Conservation (phyloP, 2,329 filamentous ascomycete genomes). For the Diaporthe nobilis region DNA sequence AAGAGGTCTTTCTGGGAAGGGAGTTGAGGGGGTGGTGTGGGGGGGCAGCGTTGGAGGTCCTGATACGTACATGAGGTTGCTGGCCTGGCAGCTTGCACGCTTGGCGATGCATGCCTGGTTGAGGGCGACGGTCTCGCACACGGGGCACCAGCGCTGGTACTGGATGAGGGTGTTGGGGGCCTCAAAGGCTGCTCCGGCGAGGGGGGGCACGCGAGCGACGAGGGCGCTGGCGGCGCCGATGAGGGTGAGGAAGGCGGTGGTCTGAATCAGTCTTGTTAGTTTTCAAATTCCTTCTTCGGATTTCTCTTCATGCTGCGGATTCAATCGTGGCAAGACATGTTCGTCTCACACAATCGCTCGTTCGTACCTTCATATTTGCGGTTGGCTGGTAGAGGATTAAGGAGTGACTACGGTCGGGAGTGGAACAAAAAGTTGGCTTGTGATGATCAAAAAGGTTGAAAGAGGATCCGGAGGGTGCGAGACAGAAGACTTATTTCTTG, state of each 20-base stretch:
- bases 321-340: not conserved
- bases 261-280: slow-evolving; percentile 15
- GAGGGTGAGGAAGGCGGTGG: slow-evolving; percentile 38
- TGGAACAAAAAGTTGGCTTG: not conserved
- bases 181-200: slow-evolving; percentile 16
- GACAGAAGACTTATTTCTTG: slow-evolving; percentile 24
- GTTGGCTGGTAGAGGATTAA: not conserved
- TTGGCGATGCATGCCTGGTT: slow-evolving; percentile 37
- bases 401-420: slow-evolving; percentile 24
- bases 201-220: slow-evolving; percentile 23
- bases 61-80: slow-evolving; percentile 31
- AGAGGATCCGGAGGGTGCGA: slow-evolving; percentile 12
- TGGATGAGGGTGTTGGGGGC: slow-evolving; percentile 37
- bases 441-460: not conserved
- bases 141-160: slow-evolving; percentile 41
- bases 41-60: too few species aligned
- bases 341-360: not conserved
- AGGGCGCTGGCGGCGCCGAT: slow-evolving; percentile 41
- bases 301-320: not conserved
- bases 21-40: too few species aligned
- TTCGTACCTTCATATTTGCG: slow-evolving; percentile 37
- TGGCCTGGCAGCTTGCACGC: slow-evolving; percentile 35
- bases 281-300: not conserved
- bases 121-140: slow-evolving; percentile 40
- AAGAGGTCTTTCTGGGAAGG: too few species aligned